Evolutionary conservation across 257 asterid genomes (phyloP).

Genomic region (Lycium barbarum): DNA sequence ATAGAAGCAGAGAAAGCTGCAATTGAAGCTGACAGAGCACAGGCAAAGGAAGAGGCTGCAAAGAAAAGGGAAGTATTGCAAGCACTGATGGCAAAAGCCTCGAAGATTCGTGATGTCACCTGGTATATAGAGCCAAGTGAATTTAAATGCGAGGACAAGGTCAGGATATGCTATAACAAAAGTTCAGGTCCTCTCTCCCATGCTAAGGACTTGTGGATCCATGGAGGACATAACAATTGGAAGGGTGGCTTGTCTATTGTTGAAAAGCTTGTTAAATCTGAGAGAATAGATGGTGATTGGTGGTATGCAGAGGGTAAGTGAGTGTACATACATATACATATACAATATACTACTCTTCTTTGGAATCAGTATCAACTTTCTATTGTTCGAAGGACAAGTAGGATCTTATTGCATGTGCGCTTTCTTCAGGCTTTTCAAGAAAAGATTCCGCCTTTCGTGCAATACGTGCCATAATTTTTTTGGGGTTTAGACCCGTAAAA

Average conservation of each 20-base stretch:
- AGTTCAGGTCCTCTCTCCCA: constrained; percentile 75
- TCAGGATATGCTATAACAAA: constrained; percentile 72
- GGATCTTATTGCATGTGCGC: no score
- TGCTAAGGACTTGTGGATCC: constrained; percentile 78
- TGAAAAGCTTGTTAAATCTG: constrained; percentile 63
- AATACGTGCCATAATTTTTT: no score
- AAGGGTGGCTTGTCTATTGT: constrained; percentile 73
- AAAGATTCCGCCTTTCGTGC: no score
- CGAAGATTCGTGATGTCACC: constrained; percentile 52
- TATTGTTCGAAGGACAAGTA: no score
- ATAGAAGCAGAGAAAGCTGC: constrained; percentile 82
- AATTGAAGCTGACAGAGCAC: constrained; percentile 76
- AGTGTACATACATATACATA: neutral
- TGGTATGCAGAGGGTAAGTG: constrained; percentile 85
- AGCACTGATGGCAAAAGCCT: constrained; percentile 56
- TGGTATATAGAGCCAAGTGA: constrained; percentile 79
- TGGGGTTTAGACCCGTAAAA: no score
- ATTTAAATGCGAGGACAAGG: constrained; percentile 62
- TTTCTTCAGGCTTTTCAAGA: no score
- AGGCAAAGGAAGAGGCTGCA: constrained; percentile 72
- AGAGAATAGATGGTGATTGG: constrained; percentile 73
- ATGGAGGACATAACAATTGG: constrained; percentile 94
- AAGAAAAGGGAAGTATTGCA: constrained; percentile 56
- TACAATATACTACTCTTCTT: no score
- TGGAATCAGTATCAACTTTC: no score